Percentiles rank a stretch among this genome's conserved stretches.
phyloP scores from a whole-genome alignment of 345 rosid species.

The Raphanus raphanistrum region DNA sequence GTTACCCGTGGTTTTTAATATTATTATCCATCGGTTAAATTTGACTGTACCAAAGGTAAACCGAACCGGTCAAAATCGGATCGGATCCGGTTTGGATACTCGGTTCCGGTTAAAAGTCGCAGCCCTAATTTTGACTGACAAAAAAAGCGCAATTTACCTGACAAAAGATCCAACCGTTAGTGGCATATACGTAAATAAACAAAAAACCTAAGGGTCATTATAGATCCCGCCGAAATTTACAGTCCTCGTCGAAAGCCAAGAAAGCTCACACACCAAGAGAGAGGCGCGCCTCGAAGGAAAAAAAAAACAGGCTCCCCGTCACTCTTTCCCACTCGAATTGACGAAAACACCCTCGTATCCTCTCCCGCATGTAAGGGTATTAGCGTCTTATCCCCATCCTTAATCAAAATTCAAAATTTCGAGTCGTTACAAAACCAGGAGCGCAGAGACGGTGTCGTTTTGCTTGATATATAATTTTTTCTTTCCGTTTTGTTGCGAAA shows the following conservation, averaged over 20 bases:
- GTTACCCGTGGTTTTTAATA: neutral
- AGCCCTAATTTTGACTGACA: neutral
- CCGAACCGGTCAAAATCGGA: neutral
- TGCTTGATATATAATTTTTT: neutral
- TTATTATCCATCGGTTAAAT: neutral
- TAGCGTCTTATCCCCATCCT: conserved; percentile 5
- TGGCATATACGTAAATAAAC: conserved; percentile 40
- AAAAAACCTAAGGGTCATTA: conserved; percentile 1
- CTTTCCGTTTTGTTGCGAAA: conserved; percentile 28
- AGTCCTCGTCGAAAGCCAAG: conserved; percentile 38
- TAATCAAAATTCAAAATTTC: conserved; percentile 44
- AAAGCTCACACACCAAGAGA: conserved; percentile 45
- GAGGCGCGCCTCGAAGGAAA: conserved; percentile 37
- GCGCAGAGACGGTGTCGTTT: conserved; percentile 36
- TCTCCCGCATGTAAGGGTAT: neutral
- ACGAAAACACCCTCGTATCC: conserved; percentile 23
- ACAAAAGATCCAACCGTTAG: conserved; percentile 55
- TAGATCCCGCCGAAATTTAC: conserved; percentile 52
- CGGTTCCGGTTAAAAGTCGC: neutral
- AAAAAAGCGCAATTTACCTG: conserved; percentile 11
- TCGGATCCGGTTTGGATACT: neutral
- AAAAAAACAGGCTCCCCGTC: neutral
- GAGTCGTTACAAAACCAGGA: conserved; percentile 58
- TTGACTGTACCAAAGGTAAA: neutral
- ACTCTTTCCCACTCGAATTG: neutral